Percentiles rank a stretch among this genome's conserved stretches.
Evolutionary conservation across 768 basidiomycete species (phyloP).

Genomic region (Kwoniella sp.): DNA sequence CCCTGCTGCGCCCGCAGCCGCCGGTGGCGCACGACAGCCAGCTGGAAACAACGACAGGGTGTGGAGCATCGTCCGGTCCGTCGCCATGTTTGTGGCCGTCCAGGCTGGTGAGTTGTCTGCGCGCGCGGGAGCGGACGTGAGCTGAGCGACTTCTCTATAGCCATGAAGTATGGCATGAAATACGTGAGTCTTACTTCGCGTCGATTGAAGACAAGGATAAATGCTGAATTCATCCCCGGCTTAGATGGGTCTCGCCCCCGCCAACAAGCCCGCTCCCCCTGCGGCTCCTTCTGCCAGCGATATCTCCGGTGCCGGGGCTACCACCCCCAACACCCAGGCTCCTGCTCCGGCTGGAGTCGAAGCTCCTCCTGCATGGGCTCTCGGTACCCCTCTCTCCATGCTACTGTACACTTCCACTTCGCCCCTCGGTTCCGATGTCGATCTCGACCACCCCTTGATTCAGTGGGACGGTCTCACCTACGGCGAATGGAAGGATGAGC

Average conservation of each 20-base stretch:
- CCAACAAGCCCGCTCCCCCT: slow-evolving; percentile 8
- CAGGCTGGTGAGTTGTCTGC: slow-evolving; percentile 31
- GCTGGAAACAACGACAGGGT: slow-evolving; percentile 12
- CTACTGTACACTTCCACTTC: slow-evolving; percentile 41
- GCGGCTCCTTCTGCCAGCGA: slow-evolving; percentile 15
- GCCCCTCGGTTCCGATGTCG: slow-evolving; percentile 11
- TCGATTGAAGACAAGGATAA: background rate
- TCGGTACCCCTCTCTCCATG: slow-evolving; percentile 44
- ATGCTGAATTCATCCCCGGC: slow-evolving; percentile 4
- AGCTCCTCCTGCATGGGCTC: slow-evolving; percentile 38
- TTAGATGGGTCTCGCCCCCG: slow-evolving; percentile 17
- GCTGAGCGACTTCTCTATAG: slow-evolving; percentile 12
- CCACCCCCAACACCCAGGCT: background rate
- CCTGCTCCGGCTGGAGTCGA: background rate
- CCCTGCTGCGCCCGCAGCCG: slow-evolving; percentile 6
- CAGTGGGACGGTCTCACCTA: slow-evolving; percentile 45
- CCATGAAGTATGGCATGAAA: slow-evolving; percentile 39
- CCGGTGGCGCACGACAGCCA: background rate
- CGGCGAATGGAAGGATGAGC: slow-evolving; percentile 44
- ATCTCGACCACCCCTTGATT: slow-evolving; percentile 28
- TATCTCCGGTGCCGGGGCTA: background rate
- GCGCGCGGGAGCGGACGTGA: background rate
- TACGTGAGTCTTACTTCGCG: slow-evolving; percentile 21
- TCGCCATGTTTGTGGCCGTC: slow-evolving; percentile 33
- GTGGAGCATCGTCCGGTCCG: slow-evolving; percentile 7